These are phyloP conservation scores for Cunninghamia lanceolata DNA, from an alignment of 75 land plant species.

Conservation along the genomic window DNA sequence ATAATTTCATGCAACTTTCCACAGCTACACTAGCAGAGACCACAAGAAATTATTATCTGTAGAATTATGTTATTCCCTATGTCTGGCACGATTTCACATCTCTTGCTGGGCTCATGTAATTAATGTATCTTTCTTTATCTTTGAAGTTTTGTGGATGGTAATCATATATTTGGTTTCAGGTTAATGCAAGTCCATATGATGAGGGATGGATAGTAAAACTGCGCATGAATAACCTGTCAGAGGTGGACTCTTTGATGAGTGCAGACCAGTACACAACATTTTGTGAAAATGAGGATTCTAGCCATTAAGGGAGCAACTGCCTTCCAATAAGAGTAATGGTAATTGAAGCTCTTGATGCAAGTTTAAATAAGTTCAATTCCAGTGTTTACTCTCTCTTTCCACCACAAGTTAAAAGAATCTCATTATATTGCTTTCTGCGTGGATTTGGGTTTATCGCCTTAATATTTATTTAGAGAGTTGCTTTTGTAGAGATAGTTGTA, in stretches of 20 bases:
- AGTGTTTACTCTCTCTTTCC: neutral
- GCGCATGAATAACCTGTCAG: conserved; percentile 38
- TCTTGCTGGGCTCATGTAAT: neutral
- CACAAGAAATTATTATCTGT: neutral
- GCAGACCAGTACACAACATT: conserved; percentile 55
- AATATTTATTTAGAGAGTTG: neutral
- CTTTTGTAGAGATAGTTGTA: neutral
- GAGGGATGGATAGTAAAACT: conserved; percentile 84
- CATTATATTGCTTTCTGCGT: neutral
- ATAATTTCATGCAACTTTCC: neutral
- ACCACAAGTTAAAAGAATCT: neutral
- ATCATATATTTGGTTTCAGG: conserved; percentile 27
- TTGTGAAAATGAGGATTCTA: conserved; percentile 61
- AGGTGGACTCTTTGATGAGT: conserved; percentile 56
- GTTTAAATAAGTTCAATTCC: neutral
- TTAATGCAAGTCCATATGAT: conserved; percentile 66
- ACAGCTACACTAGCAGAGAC: neutral
- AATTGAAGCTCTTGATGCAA: neutral
- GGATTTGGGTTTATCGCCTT: neutral
- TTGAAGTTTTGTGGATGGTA: neutral
- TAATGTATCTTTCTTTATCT: neutral
- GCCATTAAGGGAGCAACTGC: conserved; percentile 14
- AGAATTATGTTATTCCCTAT: neutral
- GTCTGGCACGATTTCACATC: neutral
- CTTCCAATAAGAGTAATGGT: neutral